These are phyloP conservation scores for Botrytis pseudocinerea DNA, from an alignment of 2,329 filamentous ascomycete species.

Conservation along the genomic window DNA sequence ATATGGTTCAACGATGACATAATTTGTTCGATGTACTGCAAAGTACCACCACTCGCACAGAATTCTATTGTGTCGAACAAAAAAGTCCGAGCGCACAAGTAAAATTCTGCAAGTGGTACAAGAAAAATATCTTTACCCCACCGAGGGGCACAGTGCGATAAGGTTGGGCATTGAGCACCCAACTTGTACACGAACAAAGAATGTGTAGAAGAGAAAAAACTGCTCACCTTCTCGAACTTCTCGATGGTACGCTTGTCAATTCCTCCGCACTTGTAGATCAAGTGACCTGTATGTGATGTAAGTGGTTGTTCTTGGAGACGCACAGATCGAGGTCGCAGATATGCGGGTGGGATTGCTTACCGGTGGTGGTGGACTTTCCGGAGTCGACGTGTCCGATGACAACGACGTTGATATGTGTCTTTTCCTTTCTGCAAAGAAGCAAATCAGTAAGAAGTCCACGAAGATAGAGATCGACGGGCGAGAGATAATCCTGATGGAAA, in stretches of 20 bases:
- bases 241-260: conserved; percentile 99
- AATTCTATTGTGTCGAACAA: conserved; percentile 20
- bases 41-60: neutral
- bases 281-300: conserved; percentile 63
- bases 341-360: conserved; percentile 54
- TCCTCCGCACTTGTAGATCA: conserved; percentile 99
- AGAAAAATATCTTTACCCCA: conserved; percentile 10
- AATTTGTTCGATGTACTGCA: too few species aligned
- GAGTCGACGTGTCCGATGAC: conserved; percentile 99
- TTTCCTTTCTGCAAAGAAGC: conserved; percentile 74
- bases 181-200: conserved; percentile 26
- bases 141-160: conserved; percentile 16
- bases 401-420: conserved; percentile 96
- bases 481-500: conserved; percentile 22
- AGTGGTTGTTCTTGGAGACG: conserved; percentile 22
- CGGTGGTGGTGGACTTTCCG: conserved; percentile 96
- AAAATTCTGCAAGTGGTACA: neutral
- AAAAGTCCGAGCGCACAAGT: neutral
- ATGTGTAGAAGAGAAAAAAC: conserved; percentile 33
- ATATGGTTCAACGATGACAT: conserved; percentile 3
- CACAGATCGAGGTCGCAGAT: neutral
- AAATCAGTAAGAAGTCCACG: conserved; percentile 33
- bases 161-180: neutral
- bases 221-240: conserved; percentile 99
- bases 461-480: conserved; percentile 24